Evolutionary conservation across 2,329 filamentous ascomycete species (phyloP), one percentile per base, ranked within the genome.

Genomic region (Nannizziopsis barbatae): DNA sequence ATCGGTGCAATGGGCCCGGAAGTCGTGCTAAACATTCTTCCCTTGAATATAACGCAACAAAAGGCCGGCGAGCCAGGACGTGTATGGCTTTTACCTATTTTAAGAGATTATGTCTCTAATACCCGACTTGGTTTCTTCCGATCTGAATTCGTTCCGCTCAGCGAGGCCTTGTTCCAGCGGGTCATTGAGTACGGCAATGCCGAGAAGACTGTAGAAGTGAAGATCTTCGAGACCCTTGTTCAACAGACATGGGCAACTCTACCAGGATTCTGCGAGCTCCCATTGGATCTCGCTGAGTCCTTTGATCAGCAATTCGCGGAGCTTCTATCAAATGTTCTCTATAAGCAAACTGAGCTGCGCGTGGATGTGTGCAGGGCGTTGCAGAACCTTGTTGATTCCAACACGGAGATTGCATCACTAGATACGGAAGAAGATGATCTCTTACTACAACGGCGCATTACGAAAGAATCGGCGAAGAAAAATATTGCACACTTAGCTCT

Each of bases 221-320:
- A 98, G 73, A 93, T 98, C 51, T 98, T 92, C 63, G 90, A 98
- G 69, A 96, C 92, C 0, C 73, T 98, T 3, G 86, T 98, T 7
- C 84, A 93, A 57, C 92, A 98, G 62, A 89, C 90, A 37, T 98
- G 92, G 92, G 87, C 86, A 0, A 83, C 85, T 45, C 75, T 98
- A 12, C 90, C 92, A 0, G 92, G 92, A 1, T 98, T 95, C 70
- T 96, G 92, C 64, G 87, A 95, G 62, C 71, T 95, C 47, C 90
- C 92, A 1, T 68, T 95, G 32, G 92, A 98, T 61, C 62, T 90
- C 37, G 69, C 67, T 4, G 73, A 81, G 53, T 75, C 86, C 1
- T 93, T 98, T 58, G 87, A 96, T 60, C 86, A 94, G 60, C 64
- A 68, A 12, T 94, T 98, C 63, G 92, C 90, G 0, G 90, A 96